phyloP scores from a whole-genome alignment of 1,284 basidiomycete species.

The Cryptococcus sp. region DNA sequence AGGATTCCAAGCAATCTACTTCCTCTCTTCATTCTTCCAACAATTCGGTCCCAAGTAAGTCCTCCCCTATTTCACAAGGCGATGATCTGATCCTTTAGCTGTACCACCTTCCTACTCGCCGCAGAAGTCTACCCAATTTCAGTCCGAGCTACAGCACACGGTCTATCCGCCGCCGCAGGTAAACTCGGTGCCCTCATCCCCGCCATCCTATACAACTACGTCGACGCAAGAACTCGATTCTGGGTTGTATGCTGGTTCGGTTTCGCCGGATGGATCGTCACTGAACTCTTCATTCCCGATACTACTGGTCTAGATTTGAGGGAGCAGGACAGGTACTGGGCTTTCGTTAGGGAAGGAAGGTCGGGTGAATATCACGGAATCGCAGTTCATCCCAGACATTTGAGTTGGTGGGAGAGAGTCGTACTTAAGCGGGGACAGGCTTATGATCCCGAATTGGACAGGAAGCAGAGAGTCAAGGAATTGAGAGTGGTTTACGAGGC shows the following conservation, averaged over 20 bases:
- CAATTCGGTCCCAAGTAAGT: conserved; percentile 54
- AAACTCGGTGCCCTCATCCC: conserved; percentile 53
- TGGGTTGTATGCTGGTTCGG: conserved; percentile 56
- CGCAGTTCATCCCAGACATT: conserved; percentile 54
- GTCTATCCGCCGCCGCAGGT: conserved; percentile 51
- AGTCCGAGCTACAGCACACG: conserved; percentile 51
- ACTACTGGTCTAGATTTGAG: conserved; percentile 56
- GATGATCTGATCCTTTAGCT: conserved; percentile 13
- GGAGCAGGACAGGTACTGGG: conserved; percentile 57
- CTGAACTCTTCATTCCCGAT: conserved; percentile 52
- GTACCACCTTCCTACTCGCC: conserved; percentile 49
- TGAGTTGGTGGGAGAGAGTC: conserved; percentile 51
- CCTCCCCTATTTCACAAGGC: neutral
- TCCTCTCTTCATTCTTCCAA: conserved; percentile 54
- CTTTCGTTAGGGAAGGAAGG: conserved; percentile 51
- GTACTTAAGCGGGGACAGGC: conserved; percentile 52
- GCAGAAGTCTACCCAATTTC: conserved; percentile 54
- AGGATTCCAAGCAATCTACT: conserved; percentile 54
- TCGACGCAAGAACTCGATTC: conserved; percentile 50
- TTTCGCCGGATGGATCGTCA: conserved; percentile 50
- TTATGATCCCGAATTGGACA: conserved; percentile 54
- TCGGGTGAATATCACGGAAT: conserved; percentile 54
- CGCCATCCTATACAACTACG: conserved; percentile 48
- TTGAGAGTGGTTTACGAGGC: conserved; percentile 49
- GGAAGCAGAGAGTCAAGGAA: conserved; percentile 51